These are phyloP conservation scores for Aureobasidium sp. DNA, from an alignment of 2,329 filamentous ascomycete species.

Conservation along the genomic window DNA sequence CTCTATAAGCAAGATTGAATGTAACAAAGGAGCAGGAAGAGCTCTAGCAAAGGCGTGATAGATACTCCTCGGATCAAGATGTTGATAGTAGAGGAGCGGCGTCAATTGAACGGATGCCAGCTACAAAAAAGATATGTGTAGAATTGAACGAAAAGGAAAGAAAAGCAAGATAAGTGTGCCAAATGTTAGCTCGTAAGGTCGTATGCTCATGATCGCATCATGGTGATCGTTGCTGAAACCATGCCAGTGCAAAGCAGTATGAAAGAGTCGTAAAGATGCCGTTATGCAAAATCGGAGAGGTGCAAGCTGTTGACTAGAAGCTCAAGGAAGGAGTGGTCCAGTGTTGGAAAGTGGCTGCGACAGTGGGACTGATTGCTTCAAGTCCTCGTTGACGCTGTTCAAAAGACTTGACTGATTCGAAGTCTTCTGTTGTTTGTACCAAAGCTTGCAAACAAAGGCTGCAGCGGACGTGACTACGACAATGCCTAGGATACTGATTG, in stretches of 20 bases:
- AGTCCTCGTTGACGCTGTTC: not conserved
- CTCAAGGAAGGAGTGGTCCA: not conserved
- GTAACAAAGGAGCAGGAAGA: not conserved
- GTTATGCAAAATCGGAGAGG: not conserved
- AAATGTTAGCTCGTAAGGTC: not conserved
- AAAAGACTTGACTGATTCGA: not conserved
- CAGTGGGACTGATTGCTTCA: not conserved
- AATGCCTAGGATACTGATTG: not conserved
- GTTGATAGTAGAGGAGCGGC: not conserved
- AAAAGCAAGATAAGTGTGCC: not conserved
- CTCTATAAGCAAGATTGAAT: not conserved
- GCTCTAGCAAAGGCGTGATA: not conserved
- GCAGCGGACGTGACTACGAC: not conserved
- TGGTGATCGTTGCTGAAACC: not conserved
- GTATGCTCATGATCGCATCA: conserved; percentile 2
- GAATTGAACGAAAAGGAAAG: not conserved
- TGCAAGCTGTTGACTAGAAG: not conserved
- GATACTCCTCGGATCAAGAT: not conserved
- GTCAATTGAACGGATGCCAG: not conserved
- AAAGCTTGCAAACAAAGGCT: not conserved
- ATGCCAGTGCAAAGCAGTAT: not conserved
- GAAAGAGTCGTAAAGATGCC: not conserved
- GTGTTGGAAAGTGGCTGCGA: not conserved
- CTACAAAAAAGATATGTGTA: not conserved
- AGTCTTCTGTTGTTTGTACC: conserved; percentile 6